phyloP scores from a whole-genome alignment of 495 filamentous ascomycete genomes.

The Lasiosphaeria ovina region DNA sequence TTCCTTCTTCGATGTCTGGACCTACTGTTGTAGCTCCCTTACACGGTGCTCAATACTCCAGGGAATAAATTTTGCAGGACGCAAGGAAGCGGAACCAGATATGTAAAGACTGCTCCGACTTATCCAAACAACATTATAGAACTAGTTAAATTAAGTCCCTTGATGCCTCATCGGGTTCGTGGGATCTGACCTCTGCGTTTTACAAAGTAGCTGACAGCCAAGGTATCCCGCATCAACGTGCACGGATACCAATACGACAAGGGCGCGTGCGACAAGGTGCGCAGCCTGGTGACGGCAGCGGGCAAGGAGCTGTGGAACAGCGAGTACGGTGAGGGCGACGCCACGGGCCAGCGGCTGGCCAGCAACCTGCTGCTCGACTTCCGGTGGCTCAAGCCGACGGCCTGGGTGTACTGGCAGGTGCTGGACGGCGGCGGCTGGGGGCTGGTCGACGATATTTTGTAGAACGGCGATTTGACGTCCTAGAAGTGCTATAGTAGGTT shows the following conservation, averaged over 20 bases:
- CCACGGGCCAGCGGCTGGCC: conserved; percentile 29
- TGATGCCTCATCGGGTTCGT: conserved; percentile 32
- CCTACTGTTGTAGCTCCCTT: too few species aligned
- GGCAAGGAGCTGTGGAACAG: conserved; percentile 40
- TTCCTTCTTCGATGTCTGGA: too few species aligned
- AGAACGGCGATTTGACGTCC: too few species aligned
- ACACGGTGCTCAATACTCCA: too few species aligned
- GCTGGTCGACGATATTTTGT: conserved; percentile 32
- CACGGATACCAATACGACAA: conserved; percentile 38
- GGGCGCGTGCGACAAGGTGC: conserved; percentile 29
- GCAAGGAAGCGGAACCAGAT: too few species aligned
- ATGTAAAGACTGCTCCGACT: too few species aligned
- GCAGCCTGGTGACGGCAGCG: conserved; percentile 15
- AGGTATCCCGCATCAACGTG: conserved; percentile 36
- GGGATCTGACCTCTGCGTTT: conserved; percentile 22
- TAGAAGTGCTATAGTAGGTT: too few species aligned
- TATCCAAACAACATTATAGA: too few species aligned
- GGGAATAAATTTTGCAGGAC: too few species aligned
- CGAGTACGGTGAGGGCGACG: conserved; percentile 41
- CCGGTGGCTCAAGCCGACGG: conserved; percentile 37
- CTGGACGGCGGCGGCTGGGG: conserved; percentile 39
- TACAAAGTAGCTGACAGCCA: too few species aligned
- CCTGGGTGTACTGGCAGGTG: conserved; percentile 44
- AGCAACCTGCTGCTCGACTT: conserved; percentile 38
- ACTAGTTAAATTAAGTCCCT: too few species aligned